A percentile compares a stretch with the other conserved stretches of the same genome.
These are phyloP conservation scores for Besnoitia besnoiti DNA, from an alignment of 169 alveolate species.

Conservation along the genomic window DNA sequence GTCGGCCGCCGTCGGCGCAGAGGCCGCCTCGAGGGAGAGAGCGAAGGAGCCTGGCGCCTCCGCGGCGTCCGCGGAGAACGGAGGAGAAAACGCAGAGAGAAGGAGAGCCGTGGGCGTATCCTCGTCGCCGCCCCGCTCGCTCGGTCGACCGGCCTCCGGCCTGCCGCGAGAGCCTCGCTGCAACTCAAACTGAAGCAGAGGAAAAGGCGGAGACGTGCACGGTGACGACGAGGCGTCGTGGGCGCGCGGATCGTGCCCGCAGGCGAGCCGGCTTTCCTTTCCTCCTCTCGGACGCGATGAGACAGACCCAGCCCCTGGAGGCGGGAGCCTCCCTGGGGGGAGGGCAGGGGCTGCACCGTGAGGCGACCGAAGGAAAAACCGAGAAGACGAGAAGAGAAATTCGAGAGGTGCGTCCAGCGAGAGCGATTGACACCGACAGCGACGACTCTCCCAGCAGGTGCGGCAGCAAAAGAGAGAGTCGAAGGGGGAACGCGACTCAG, in stretches of 20 bases:
- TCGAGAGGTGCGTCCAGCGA: conserved; percentile 25
- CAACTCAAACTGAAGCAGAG: not conserved
- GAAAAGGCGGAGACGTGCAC: not conserved
- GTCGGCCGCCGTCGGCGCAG: not conserved
- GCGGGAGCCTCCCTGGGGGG: not conserved
- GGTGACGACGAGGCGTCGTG: not conserved
- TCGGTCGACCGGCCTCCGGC: not conserved
- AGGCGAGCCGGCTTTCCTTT: too few species aligned
- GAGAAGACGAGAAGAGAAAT: not conserved
- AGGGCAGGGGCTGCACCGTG: too few species aligned
- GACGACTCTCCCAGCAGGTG: not conserved
- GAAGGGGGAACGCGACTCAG: not conserved
- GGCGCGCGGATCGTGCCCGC: too few species aligned
- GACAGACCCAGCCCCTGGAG: too few species aligned
- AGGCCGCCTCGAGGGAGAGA: not conserved
- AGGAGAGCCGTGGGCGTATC: too few species aligned
- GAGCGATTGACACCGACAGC: not conserved
- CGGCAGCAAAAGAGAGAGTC: not conserved
- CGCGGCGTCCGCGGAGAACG: not conserved
- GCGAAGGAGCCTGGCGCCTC: too few species aligned
- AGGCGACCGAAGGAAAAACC: not conserved
- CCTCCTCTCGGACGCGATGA: too few species aligned
- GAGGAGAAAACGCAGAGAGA: not conserved
- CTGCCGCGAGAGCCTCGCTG: not conserved
- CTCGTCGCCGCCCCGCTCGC: not conserved